Conservation (phyloP, 208 protist species). For the Strigomonas culicis region DNA sequence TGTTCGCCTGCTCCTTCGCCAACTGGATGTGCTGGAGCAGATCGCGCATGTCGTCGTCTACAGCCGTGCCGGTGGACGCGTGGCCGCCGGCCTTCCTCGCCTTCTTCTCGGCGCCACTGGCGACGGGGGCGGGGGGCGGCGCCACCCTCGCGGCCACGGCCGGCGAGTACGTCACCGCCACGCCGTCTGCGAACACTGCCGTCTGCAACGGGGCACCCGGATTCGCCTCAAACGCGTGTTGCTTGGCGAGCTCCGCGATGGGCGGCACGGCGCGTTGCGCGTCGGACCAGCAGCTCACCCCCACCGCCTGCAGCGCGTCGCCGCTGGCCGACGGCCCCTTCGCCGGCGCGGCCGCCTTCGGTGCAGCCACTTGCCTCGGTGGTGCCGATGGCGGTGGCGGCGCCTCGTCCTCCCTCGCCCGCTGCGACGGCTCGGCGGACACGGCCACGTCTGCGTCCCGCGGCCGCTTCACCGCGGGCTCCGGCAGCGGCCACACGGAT, state of each 20-base stretch:
- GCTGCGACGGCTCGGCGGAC: no score
- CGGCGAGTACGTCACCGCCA: conserved; percentile 72
- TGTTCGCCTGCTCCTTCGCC: conserved; percentile 59
- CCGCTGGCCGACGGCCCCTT: not conserved
- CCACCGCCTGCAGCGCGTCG: conserved; percentile 34
- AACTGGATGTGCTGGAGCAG: conserved; percentile 81
- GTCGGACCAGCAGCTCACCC: conserved; percentile 77
- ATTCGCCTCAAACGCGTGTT: conserved; percentile 40
- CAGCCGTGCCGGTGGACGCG: conserved; percentile 14
- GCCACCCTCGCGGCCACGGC: conserved; percentile 51
- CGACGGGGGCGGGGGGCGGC: not conserved
- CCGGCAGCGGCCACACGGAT: no score
- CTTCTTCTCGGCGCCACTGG: conserved; percentile 25
- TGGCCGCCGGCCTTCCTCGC: conserved; percentile 14
- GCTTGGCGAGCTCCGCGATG: conserved; percentile 27
- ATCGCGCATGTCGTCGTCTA: conserved; percentile 68
- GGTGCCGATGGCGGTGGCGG: no score
- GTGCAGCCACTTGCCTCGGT: not conserved
- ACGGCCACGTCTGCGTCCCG: no score
- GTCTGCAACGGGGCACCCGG: conserved; percentile 37
- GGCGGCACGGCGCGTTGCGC: conserved; percentile 21
- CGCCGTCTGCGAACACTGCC: conserved; percentile 64
- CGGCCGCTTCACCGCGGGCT: no score
- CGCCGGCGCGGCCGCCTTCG: not conserved
- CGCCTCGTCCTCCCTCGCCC: no score